Evolutionary conservation across 2,329 filamentous ascomycete genomes (phyloP).

Genomic region (Ophiostoma sp.): DNA sequence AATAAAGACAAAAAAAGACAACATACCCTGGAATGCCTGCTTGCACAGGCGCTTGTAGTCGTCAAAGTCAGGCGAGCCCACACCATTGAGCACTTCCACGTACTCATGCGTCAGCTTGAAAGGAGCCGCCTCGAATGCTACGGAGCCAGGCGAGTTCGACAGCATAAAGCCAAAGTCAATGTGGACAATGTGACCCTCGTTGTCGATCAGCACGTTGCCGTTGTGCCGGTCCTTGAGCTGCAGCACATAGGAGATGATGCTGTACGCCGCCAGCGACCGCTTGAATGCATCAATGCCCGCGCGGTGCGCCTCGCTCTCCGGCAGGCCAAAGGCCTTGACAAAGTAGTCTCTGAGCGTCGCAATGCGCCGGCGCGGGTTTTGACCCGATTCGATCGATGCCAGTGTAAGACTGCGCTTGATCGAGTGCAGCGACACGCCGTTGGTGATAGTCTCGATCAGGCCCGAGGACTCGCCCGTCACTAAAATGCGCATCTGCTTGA

Average conservation of each 20-base stretch:
- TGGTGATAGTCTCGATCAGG: conserved; percentile 81
- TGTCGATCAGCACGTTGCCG: conserved; percentile 79
- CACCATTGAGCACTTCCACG: conserved; percentile 72
- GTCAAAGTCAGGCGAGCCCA: conserved; percentile 63
- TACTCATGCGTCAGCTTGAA: conserved; percentile 82
- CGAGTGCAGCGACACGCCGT: conserved; percentile 80
- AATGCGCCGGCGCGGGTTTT: conserved; percentile 68
- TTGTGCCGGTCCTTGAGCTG: conserved; percentile 85
- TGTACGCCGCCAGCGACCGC: conserved; percentile 76
- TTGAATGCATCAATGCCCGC: conserved; percentile 74
- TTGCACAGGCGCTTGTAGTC: conserved; percentile 77
- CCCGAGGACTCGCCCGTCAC: conserved; percentile 81
- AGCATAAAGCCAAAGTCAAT: conserved; percentile 91
- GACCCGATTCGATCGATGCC: conserved; percentile 64
- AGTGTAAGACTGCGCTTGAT: conserved; percentile 77
- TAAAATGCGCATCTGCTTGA: conserved; percentile 79
- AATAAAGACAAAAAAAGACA: neutral
- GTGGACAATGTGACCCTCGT: conserved; percentile 78
- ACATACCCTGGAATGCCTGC: conserved; percentile 70
- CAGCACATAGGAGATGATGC: conserved; percentile 75
- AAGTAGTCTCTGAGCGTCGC: conserved; percentile 79
- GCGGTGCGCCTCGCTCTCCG: conserved; percentile 61
- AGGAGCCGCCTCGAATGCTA: conserved; percentile 79
- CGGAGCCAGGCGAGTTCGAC: conserved; percentile 76
- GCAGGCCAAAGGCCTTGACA: conserved; percentile 69